Evolutionary conservation across 768 basidiomycete genomes (phyloP).

Genomic region (Lactifluus subvellereus): DNA sequence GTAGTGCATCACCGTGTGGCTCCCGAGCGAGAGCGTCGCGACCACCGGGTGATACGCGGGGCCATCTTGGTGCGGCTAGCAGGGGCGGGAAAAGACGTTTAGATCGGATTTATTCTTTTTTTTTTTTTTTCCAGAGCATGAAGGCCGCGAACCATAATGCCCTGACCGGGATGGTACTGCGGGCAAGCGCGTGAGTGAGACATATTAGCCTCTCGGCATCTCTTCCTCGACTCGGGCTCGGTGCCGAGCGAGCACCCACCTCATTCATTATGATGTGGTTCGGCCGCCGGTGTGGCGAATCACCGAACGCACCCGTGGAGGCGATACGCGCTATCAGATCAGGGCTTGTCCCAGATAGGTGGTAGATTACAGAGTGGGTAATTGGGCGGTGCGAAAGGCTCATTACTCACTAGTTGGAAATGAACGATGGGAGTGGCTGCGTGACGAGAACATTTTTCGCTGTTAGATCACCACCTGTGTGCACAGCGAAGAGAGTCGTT

Average conservation of each 20-base stretch:
- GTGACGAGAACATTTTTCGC: conserved; percentile 62
- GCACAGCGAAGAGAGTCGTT: neutral
- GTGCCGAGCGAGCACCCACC: conserved; percentile 34
- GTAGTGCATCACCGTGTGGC: conserved; percentile 80
- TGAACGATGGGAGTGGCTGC: conserved; percentile 64
- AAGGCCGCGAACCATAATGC: conserved; percentile 71
- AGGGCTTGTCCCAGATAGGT: conserved; percentile 49
- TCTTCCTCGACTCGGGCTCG: neutral
- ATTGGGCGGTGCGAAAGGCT: conserved; percentile 4
- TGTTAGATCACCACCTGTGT: conserved; percentile 66
- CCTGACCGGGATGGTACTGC: conserved; percentile 86
- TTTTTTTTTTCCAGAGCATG: neutral
- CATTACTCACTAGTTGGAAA: conserved; percentile 55
- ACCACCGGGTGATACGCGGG: conserved; percentile 84
- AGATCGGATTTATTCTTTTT: neutral
- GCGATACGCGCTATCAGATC: conserved; percentile 67
- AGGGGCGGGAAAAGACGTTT: neutral
- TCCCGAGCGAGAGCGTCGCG: conserved; percentile 83
- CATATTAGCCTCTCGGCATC: neutral
- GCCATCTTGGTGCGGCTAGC: conserved; percentile 88
- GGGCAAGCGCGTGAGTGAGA: neutral
- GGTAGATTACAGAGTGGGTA: conserved; percentile 2
- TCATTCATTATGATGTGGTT: conserved; percentile 93
- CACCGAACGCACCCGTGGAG: conserved; percentile 55
- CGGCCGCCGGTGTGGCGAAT: conserved; percentile 58